Evolutionary conservation across 371 early-diverging fungal species (phyloP), one percentile per base, ranked within the genome.

Genomic region (Mucor plumbeus): DNA sequence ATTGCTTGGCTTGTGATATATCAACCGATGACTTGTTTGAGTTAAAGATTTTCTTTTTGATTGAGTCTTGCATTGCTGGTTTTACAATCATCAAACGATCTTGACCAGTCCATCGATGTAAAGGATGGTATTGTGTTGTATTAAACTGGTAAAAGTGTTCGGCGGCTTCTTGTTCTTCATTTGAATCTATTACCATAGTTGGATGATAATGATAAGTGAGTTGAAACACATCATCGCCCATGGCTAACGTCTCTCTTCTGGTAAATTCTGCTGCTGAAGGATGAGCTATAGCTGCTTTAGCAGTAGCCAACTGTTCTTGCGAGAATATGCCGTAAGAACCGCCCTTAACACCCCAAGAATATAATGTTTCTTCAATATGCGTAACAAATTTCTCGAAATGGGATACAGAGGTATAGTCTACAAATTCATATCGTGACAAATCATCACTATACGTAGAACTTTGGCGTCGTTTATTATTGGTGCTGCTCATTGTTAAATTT

Each of bases 381-480:
- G 87, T 81, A 4, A 85, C 74, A 40, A 90, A 82, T 47, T 82
- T 76, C 63, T 91, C 92, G 73, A 87, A 85, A 38, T 85, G 75
- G 15, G 90, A 88, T 1, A 87, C 90, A 6, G 90, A 81, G 2
- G 90, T 90, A 68, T 87, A 90, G 73, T 91, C 92, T 7, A 92
- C 89, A 50, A 92, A 88, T 63, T 91, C 92, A 73, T 88, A 92
- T 6, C 63, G 63, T 5, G 70, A 65, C 15, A 68, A 19, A 2
- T 73, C 73, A 8, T 69, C 73, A 36, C 63, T 73, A 14, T 63
- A 63, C 1, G 65, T 13, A 15, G 71, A 71, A 34, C 67, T 71
- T 39, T 71, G 71, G 63, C 71, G 43, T 60, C 64, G 44, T 54
- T 71, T 71, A 6, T 21, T 53, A 26, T 21, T 13, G 14, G 31